Conservation (phyloP, 1,139 yeast genomes). For the Lodderomyces oxycetoniae region DNA sequence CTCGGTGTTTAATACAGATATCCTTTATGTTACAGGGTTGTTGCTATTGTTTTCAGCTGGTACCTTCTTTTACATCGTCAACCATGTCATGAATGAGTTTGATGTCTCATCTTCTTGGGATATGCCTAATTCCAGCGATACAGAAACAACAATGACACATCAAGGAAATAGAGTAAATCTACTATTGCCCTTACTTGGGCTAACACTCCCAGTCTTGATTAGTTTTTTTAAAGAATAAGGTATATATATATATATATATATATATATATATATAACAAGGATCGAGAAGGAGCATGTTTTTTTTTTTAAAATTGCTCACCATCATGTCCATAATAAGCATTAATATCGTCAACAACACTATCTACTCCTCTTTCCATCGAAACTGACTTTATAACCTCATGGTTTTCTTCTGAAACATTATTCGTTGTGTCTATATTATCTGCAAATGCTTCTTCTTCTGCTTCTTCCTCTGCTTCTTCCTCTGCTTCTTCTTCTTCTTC, state of each 20-base stretch:
- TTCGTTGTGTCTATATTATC: no score
- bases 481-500: no score
- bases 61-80: constrained; percentile 65
- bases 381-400: no score
- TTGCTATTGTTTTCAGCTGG: constrained; percentile 65
- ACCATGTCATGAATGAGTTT: constrained; percentile 51
- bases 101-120: background rate
- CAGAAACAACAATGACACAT: constrained; percentile 2
- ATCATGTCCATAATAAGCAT: constrained; percentile 8
- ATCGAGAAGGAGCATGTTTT: background rate
- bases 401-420: no score
- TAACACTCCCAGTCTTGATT: constrained; percentile 15
- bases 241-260: constrained; percentile 4
- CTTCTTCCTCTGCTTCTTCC: no score
- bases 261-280: background rate
- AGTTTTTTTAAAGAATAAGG: constrained; percentile 14
- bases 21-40: constrained; percentile 42
- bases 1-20: constrained; percentile 19
- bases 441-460: no score
- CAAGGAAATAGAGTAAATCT: constrained; percentile 9
- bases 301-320: background rate
- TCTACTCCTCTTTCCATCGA: constrained; percentile 7
- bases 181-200: constrained; percentile 15
- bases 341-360: constrained; percentile 10
- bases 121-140: background rate